These are phyloP conservation scores for Russula brevipes DNA, from an alignment of 768 basidiomycete genomes.

Conservation along the genomic window DNA sequence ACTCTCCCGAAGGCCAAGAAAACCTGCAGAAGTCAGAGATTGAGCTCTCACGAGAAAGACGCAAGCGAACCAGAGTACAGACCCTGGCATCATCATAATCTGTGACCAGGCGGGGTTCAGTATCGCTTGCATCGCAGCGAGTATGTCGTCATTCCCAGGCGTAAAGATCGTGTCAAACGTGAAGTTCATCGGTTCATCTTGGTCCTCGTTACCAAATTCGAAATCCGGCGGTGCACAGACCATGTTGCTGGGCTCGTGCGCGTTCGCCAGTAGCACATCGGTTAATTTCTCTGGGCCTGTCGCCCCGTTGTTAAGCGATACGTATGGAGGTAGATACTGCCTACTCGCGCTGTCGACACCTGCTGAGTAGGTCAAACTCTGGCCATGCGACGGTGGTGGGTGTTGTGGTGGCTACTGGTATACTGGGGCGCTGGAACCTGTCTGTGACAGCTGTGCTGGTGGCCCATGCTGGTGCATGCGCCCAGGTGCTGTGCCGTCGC, in stretches of 20 bases:
- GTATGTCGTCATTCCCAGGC: constrained; percentile 39
- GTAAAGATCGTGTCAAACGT: constrained; percentile 15
- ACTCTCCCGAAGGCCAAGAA: constrained; percentile 10
- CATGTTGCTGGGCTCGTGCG: constrained; percentile 2
- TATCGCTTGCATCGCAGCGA: constrained; percentile 69
- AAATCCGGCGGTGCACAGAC: constrained; percentile 1
- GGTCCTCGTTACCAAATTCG: constrained; percentile 5
- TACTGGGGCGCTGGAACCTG: background rate
- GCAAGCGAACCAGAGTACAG: constrained; percentile 11
- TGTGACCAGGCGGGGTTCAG: constrained; percentile 70
- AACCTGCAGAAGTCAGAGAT: background rate
- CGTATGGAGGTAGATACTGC: background rate
- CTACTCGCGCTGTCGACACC: background rate
- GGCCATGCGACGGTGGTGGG: background rate
- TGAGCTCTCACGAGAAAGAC: background rate
- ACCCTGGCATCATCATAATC: constrained; percentile 87
- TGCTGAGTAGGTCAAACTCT: background rate
- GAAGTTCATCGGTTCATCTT: constrained; percentile 12
- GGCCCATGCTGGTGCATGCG: constrained; percentile 17
- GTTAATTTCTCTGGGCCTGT: background rate
- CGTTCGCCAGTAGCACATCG: background rate
- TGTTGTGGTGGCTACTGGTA: constrained; percentile 9
- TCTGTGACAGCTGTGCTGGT: constrained; percentile 14
- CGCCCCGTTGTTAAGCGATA: background rate
- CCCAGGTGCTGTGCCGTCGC: constrained; percentile 25